Evolutionary conservation across 2,329 filamentous ascomycete genomes (phyloP).

Genomic region (Botryotinia globosa): DNA sequence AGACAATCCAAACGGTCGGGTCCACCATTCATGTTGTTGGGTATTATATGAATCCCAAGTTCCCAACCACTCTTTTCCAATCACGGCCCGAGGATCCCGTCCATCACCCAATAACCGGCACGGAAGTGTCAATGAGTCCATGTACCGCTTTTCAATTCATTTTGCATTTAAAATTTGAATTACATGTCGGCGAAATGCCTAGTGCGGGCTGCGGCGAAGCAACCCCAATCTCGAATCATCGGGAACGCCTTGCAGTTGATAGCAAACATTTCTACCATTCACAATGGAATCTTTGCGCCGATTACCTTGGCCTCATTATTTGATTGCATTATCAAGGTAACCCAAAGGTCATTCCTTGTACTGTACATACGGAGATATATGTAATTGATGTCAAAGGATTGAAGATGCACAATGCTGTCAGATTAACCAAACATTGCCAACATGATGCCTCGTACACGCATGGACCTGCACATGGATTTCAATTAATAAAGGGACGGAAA

Average conservation of each 20-base stretch:
- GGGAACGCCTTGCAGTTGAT: slow-evolving; percentile 21
- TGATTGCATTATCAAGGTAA: slow-evolving; percentile 18
- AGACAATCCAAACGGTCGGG: slow-evolving; percentile 19
- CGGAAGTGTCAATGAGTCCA: slow-evolving; percentile 6
- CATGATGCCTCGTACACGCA: slow-evolving; percentile 18
- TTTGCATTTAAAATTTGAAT: slow-evolving; percentile 7
- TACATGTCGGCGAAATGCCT: slow-evolving; percentile 16
- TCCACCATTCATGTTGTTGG: slow-evolving; percentile 9
- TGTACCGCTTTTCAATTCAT: slow-evolving; percentile 15
- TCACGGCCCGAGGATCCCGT: slow-evolving; percentile 19
- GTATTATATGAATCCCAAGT: neutral
- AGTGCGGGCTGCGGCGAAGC: slow-evolving; percentile 19
- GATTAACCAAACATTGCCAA: slow-evolving; percentile 18
- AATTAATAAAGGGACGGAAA: slow-evolving; percentile 19
- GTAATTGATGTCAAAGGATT: slow-evolving; percentile 17
- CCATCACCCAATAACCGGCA: slow-evolving; percentile 15
- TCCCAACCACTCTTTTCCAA: slow-evolving; percentile 4
- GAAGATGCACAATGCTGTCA: slow-evolving; percentile 22
- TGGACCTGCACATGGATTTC: slow-evolving; percentile 19
- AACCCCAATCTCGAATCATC: slow-evolving; percentile 20
- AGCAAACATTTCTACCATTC: slow-evolving; percentile 19
- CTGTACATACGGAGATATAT: slow-evolving; percentile 11
- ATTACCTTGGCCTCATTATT: slow-evolving; percentile 13
- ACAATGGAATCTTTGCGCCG: slow-evolving; percentile 9
- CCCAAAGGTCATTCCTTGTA: slow-evolving; percentile 13